Evolutionary conservation across 1,284 basidiomycete genomes (phyloP).

Genomic region (Prillingera fragicola): DNA sequence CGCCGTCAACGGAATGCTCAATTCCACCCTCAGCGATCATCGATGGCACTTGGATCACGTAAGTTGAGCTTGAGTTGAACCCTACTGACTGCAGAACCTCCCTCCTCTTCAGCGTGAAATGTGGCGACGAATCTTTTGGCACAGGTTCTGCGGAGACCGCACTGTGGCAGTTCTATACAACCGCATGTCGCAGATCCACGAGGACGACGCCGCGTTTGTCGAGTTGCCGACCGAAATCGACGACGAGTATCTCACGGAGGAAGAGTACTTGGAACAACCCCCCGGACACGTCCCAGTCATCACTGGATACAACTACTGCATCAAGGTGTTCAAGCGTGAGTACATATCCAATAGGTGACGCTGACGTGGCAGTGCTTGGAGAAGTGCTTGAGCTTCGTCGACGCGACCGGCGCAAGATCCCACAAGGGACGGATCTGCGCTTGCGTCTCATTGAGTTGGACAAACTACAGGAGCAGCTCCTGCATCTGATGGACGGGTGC

Average conservation of each 20-base stretch:
- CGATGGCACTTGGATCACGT: too few relatives aligned
- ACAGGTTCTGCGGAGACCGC: constrained; percentile 78
- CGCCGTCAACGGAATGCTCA: constrained; percentile 63
- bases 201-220: constrained; percentile 63
- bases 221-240: constrained; percentile 26
- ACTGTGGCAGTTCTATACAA: constrained; percentile 70
- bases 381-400: constrained; percentile 29
- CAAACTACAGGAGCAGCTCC: constrained; percentile 29
- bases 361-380: constrained; percentile 26
- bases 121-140: constrained; percentile 71
- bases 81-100: constrained; percentile 1
- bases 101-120: constrained; percentile 72
- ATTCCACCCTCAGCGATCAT: too few relatives aligned
- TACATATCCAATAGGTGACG: background rate
- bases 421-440: constrained; percentile 25
- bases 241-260: constrained; percentile 59
- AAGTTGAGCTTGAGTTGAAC: too few relatives aligned
- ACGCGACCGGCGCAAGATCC: constrained; percentile 27
- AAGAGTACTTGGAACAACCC: constrained; percentile 70
- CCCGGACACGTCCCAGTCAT: constrained; percentile 72
- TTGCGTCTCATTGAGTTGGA: constrained; percentile 32
- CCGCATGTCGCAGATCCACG: constrained; percentile 71
- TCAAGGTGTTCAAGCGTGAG: constrained; percentile 60
- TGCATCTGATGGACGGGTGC: constrained; percentile 33
- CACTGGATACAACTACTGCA: constrained; percentile 77